Conservation (phyloP, 441 rosid genomes). For the Mallotus japonicus region DNA sequence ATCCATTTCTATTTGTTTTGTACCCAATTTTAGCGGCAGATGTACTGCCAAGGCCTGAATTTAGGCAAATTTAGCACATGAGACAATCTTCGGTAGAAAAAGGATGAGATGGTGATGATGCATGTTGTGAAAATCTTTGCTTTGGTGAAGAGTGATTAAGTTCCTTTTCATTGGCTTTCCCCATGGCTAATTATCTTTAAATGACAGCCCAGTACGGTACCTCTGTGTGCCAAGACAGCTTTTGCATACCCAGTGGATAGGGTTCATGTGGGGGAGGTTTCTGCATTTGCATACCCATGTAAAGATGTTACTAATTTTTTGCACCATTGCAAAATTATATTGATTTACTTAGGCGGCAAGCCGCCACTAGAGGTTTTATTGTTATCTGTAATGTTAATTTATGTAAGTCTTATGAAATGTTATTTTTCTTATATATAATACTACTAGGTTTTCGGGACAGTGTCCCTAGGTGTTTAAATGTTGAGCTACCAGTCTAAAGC, state of each 20-base stretch:
- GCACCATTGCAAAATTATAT: neutral
- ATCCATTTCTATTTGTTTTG: slow-evolving; percentile 1
- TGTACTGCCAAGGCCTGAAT: slow-evolving; percentile 7
- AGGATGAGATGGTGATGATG: neutral
- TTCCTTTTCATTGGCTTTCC: neutral
- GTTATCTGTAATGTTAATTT: too few relatives aligned
- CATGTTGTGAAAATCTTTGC: neutral
- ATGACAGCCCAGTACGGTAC: too few relatives aligned
- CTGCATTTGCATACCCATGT: neutral
- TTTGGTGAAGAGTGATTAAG: slow-evolving; percentile 13
- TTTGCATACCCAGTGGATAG: neutral
- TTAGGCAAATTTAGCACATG: slow-evolving; percentile 9
- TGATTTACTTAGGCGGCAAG: neutral
- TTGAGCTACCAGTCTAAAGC: too few relatives aligned
- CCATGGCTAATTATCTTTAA: neutral
- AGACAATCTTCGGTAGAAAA: neutral
- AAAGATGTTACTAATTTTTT: slow-evolving; percentile 15
- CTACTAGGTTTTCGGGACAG: too few relatives aligned
- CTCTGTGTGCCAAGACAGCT: neutral
- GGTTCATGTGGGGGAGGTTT: neutral
- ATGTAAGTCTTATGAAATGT: too few relatives aligned
- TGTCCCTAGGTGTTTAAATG: too few relatives aligned
- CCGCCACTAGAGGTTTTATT: neutral
- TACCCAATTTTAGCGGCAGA: slow-evolving; percentile 9
- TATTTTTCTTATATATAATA: too few relatives aligned